Conservation (phyloP, 345 rosid genomes). For the Syzygium grande region DNA sequence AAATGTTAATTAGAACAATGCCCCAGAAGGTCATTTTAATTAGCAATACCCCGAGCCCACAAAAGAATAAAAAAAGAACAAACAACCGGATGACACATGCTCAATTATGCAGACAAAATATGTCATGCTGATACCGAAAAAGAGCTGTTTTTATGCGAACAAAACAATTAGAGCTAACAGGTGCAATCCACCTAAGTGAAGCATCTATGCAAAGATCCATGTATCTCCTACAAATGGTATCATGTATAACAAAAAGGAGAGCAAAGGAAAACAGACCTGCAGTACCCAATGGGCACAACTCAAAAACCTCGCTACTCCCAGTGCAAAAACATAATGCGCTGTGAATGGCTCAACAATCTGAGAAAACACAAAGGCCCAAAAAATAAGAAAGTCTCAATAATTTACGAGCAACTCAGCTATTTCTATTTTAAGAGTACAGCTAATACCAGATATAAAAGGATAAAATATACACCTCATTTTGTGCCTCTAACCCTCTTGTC, state of each 20-base stretch:
- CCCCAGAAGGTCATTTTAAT: not conserved
- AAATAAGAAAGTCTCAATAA: not conserved
- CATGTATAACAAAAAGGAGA: not conserved
- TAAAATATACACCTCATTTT: not conserved
- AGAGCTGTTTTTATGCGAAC: not conserved
- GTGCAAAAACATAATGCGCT: conserved; percentile 98
- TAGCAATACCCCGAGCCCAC: not conserved
- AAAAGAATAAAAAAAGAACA: not conserved
- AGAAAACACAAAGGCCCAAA: conserved; percentile 4
- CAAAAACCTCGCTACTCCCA: conserved; percentile 96
- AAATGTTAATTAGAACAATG: not conserved
- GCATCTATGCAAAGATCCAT: not conserved
- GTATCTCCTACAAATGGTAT: not conserved
- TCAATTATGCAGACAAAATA: not conserved
- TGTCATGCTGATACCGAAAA: not conserved
- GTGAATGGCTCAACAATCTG: conserved; percentile 99
- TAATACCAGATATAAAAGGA: not conserved
- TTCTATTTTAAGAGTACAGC: not conserved
- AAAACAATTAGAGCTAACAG: not conserved
- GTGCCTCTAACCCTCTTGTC: not conserved
- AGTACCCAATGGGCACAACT: conserved; percentile 99
- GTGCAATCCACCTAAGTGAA: not conserved
- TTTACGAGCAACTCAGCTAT: not conserved
- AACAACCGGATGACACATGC: not conserved
- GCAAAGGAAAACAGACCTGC: conserved; percentile 41